Evolutionary conservation across 2,329 filamentous ascomycete genomes (phyloP), one percentile per base, ranked within the genome.

Genomic region (Cladosporium sp.): DNA sequence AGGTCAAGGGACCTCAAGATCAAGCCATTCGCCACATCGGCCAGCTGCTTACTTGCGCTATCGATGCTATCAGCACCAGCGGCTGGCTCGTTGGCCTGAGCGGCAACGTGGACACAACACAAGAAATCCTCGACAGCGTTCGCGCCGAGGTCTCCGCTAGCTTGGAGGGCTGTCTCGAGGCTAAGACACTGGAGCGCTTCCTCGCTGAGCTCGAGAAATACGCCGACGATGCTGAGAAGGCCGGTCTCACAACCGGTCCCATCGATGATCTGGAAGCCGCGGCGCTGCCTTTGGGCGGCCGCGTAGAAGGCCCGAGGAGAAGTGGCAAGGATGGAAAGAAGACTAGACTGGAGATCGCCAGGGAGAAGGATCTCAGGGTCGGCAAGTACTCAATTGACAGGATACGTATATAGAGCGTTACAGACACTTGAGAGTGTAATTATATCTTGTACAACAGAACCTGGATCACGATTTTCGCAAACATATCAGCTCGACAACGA

Each of bases 311-410:
- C 6, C 45, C 45, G 8, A 50, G 36, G 36, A 51, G 40, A 28
- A 50, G 32, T 24, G 73, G 73, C 13, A 58, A 44, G 19, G 81
- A 80, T 64, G 70, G 86, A 61, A 77, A 82, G 70, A 83, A 90
- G 64, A 91, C 80, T 65, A 79, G 77, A 65, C 80, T 91, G 72
- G 88, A 96, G 75, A 85, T 87, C 58, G 90, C 89, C 17, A 84
- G 89, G 73, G 75, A 95, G 71, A 84, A 88, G 68, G 90, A 88
- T 69, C 88, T 89, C 75, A 87, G 86, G 70, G 87, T 92, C 61
- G 89, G 88, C 57, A 84, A 87, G 64, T 96, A 97, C 75, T 90
- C 89, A 47, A 81, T 93, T 63, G 91, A 96, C 76, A 84, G 85
- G 73, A 85, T 96, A 65, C 62, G 65, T 32, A 58, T 66, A 12